Evolutionary conservation across 371 early-diverging fungal genomes (phyloP), one percentile per base, ranked within the genome.

Genomic region (Synchytrium microbalum): DNA sequence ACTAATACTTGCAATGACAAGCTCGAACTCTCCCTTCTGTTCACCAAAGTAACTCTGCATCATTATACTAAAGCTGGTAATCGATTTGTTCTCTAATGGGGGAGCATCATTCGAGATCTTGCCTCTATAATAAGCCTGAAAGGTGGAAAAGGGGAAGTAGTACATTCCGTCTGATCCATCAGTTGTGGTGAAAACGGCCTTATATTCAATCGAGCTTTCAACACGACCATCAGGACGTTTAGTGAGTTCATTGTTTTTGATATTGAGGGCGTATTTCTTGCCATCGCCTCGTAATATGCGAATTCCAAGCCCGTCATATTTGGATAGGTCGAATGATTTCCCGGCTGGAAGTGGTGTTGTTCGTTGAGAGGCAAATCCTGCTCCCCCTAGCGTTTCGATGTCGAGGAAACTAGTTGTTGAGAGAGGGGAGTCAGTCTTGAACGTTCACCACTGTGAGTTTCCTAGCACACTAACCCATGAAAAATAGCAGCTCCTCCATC

Each of bases 261-360:
- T 32, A 53, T 68, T 68, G 38, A 68, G 29, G 10, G 68, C 46
- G 52, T 68, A 68, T 25, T 31, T 26, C 10, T 38, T 61, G 1
- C 62, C 65, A 26, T 64, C 68, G 2, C 54, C 54, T 31, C 54
- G 19, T 3, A 23, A 54, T 2, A 57, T 55, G 5, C n/a, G 14
- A 0, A 68, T 27, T 13, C 3, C 27, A 66, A 76, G 3, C 62
- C 79, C 10, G 61, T 67, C 19, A 60, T 84, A 51, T 30, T 60
- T 25, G 65, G 61, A 30, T 26, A 64, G 30, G 31, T 68, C 58
- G 8, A 5, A 59, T 5, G 19, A 38, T 38, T 38, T 5, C 19
- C 46, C 46, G 29, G 24, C 8, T 14, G 59, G 59, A 28, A n/a
- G 16, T 23, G 16, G 16, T 10, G 59, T 59, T 31, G 38, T 13